These are phyloP conservation scores for Malus hybrid DNA, from an alignment of 331 rosid species.

Conservation along the genomic window DNA sequence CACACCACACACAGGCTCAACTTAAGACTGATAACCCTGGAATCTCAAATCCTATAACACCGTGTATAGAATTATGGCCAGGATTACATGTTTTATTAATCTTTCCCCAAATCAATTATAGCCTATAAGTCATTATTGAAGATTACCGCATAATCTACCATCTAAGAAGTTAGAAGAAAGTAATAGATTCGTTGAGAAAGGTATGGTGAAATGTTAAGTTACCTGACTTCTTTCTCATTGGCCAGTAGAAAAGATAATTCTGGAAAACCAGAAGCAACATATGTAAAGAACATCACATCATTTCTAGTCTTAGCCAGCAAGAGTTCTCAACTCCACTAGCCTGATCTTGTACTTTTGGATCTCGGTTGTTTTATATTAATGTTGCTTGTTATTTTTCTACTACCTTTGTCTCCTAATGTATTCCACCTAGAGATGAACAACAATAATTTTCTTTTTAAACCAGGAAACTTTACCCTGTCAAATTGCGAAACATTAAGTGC, in stretches of 20 bases:
- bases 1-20: background rate
- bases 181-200: background rate
- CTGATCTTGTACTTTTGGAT: background rate
- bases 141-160: background rate
- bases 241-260: background rate
- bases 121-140: background rate
- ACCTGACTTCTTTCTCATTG: conserved; percentile 1
- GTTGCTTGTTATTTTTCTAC: background rate
- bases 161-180: background rate
- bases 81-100: background rate
- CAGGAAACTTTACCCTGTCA: background rate
- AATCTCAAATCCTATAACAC: background rate
- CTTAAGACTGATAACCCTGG: background rate
- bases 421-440: background rate
- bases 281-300: background rate
- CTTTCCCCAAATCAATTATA: background rate
- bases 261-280: background rate
- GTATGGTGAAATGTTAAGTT: background rate
- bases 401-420: background rate
- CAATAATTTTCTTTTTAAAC: background rate
- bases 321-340: background rate
- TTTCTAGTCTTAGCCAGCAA: background rate
- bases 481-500: background rate
- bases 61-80: background rate
- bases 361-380: background rate